These are phyloP conservation scores for Populus tremula DNA, from an alignment of 345 rosid species.

Conservation along the genomic window DNA sequence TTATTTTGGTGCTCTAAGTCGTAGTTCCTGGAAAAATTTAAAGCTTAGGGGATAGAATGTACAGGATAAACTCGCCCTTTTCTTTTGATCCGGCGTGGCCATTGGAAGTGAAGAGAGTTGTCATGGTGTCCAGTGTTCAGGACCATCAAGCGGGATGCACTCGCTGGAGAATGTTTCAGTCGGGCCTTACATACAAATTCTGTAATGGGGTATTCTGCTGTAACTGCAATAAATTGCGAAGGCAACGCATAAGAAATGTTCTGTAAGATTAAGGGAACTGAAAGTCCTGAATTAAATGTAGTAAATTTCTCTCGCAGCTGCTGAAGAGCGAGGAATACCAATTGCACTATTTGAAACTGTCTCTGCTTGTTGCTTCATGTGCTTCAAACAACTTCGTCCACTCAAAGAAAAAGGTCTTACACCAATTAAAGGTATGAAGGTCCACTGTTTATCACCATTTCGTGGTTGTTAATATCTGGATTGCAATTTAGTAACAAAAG, in stretches of 20 bases:
- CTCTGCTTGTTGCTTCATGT: conserved; percentile 10
- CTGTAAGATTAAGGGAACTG: neutral
- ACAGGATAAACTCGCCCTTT: conserved; percentile 16
- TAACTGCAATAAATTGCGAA: neutral
- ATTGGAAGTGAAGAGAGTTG: neutral
- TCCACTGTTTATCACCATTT: too few relatives aligned
- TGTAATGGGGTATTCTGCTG: too few relatives aligned
- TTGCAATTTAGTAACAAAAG: too few relatives aligned
- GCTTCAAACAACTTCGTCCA: neutral
- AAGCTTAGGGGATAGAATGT: conserved; percentile 29
- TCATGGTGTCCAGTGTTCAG: neutral
- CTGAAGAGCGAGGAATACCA: conserved; percentile 4
- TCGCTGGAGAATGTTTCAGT: neutral
- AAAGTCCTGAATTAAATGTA: neutral
- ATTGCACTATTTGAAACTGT: neutral
- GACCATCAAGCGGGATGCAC: neutral
- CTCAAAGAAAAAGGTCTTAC: neutral
- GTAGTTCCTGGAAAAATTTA: conserved; percentile 28
- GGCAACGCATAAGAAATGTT: neutral
- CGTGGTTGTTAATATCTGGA: too few relatives aligned
- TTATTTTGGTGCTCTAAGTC: conserved; percentile 56
- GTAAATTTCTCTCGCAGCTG: neutral
- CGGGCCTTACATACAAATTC: neutral
- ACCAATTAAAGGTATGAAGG: conserved; percentile 2
- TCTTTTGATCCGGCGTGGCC: neutral